Evolutionary conservation across 306 rosid species (phyloP).

Genomic region (Albizia julibrissin): DNA sequence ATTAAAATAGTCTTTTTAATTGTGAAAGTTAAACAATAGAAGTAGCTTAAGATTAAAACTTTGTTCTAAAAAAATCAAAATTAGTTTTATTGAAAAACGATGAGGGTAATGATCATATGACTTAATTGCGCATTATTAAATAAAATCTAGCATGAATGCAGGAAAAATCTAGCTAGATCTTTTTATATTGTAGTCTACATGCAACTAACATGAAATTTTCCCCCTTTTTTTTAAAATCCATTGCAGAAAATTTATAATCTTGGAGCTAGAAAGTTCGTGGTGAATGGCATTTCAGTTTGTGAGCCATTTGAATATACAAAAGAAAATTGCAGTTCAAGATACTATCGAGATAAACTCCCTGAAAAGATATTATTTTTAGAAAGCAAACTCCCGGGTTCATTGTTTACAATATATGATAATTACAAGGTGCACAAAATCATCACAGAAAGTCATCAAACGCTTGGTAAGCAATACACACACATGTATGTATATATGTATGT

Average conservation of each 20-base stretch:
- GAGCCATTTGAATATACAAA: background rate
- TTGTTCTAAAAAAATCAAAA: too few relatives aligned
- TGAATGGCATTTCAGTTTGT: background rate
- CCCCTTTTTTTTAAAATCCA: background rate
- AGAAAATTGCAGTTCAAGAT: background rate
- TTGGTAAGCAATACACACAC: conserved; percentile 11
- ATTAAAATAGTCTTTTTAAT: too few relatives aligned
- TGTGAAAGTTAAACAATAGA: too few relatives aligned
- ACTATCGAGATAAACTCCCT: background rate
- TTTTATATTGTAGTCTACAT: too few relatives aligned
- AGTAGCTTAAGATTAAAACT: too few relatives aligned
- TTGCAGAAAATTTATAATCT: background rate
- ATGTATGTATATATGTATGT: too few relatives aligned
- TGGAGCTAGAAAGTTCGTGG: background rate
- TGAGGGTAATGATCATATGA: too few relatives aligned
- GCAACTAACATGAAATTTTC: too few relatives aligned
- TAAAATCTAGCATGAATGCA: too few relatives aligned
- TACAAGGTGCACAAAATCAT: background rate
- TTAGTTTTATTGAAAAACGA: too few relatives aligned
- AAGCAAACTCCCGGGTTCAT: background rate
- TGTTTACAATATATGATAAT: background rate
- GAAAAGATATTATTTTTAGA: background rate
- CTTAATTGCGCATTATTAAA: too few relatives aligned
- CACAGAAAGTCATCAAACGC: background rate
- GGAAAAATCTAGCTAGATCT: too few relatives aligned